phyloP scores from a whole-genome alignment of 305 asterid species.

The Solanum chacoense region DNA sequence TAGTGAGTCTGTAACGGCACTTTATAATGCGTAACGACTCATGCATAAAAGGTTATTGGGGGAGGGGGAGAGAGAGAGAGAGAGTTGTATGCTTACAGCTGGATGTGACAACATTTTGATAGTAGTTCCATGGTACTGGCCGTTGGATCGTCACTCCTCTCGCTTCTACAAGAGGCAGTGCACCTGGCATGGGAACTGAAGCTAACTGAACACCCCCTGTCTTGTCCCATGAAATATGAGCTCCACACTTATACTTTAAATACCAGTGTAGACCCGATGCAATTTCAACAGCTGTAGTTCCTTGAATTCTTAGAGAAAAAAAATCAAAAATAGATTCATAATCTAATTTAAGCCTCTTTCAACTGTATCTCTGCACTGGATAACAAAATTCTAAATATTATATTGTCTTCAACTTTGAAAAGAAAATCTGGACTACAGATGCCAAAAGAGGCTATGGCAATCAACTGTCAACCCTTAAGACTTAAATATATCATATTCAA shows the following conservation, averaged over 20 bases:
- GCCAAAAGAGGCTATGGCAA: background rate
- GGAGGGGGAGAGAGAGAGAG: conserved; percentile 7
- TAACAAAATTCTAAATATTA: background rate
- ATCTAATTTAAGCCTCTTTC: background rate
- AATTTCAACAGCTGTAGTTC: conserved; percentile 81
- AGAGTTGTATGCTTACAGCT: conserved; percentile 61
- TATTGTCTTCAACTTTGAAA: background rate
- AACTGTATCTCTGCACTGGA: background rate
- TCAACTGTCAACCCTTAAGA: conserved; percentile 1
- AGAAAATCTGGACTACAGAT: background rate
- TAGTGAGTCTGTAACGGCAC: background rate
- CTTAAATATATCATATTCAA: background rate
- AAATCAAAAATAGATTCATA: background rate
- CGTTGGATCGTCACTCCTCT: conserved; percentile 64
- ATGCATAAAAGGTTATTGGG: conserved; percentile 1
- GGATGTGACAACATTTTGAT: conserved; percentile 97
- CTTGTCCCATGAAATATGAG: conserved; percentile 95
- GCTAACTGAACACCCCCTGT: conserved; percentile 85
- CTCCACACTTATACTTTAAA: conserved; percentile 80
- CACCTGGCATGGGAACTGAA: conserved; percentile 77
- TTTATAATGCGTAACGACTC: background rate
- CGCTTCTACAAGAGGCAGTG: conserved; percentile 53
- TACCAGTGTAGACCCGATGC: conserved; percentile 94
- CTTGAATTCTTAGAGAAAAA: conserved; percentile 50
- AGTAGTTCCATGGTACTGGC: conserved; percentile 85